phyloP scores from a whole-genome alignment of 768 basidiomycete species.

The Cytidiella melzeri region DNA sequence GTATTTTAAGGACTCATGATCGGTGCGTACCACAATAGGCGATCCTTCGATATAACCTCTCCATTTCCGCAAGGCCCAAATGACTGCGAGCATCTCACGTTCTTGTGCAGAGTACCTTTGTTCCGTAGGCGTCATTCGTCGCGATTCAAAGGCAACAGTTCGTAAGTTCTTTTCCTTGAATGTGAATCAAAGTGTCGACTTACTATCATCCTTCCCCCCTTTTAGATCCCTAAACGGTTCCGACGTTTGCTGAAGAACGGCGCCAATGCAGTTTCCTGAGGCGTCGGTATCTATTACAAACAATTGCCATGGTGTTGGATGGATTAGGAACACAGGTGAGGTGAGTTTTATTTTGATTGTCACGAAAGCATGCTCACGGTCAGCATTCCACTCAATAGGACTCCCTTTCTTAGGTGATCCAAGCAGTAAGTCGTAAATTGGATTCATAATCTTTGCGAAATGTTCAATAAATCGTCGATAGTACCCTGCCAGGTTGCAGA shows the following conservation, averaged over 20 bases:
- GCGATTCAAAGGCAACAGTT: slow-evolving; percentile 12
- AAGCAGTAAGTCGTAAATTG: slow-evolving; percentile 23
- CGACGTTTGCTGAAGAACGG: slow-evolving; percentile 20
- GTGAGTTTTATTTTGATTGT: slow-evolving; percentile 22
- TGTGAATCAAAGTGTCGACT: too few species aligned
- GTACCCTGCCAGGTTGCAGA: slow-evolving; percentile 27
- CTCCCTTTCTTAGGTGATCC: slow-evolving; percentile 23
- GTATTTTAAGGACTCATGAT: slow-evolving; percentile 35
- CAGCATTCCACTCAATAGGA: slow-evolving; percentile 15
- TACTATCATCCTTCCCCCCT: slow-evolving; percentile 1
- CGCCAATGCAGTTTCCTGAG: slow-evolving; percentile 17
- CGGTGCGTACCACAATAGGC: slow-evolving; percentile 21
- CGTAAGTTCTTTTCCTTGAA: neutral
- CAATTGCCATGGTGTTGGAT: slow-evolving; percentile 14
- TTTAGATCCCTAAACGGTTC: slow-evolving; percentile 25
- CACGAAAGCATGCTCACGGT: slow-evolving; percentile 22
- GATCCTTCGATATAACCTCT: slow-evolving; percentile 20
- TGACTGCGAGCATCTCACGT: slow-evolving; percentile 43
- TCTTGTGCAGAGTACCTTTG: slow-evolving; percentile 45
- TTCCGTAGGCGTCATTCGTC: slow-evolving; percentile 26
- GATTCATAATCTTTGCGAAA: slow-evolving; percentile 29
- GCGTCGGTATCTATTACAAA: slow-evolving; percentile 19
- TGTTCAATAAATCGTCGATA: slow-evolving; percentile 25
- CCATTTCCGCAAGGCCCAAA: slow-evolving; percentile 26
- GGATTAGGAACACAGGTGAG: slow-evolving; percentile 13